phyloP scores from a whole-genome alignment of 192 early-diverging fungal genomes.

The Chytriomyces sp. region DNA sequence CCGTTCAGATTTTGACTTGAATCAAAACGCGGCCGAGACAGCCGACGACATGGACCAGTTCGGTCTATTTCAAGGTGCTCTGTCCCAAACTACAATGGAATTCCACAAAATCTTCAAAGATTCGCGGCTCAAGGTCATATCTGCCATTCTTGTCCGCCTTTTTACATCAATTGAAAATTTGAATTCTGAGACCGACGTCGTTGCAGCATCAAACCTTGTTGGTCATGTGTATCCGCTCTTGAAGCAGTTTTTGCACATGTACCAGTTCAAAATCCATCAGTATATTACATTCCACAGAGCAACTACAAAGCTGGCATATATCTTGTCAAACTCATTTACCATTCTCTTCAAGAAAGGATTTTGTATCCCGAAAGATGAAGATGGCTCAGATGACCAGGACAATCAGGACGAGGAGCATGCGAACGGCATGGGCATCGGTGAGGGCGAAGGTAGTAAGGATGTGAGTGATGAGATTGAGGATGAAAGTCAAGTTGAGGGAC shows the following conservation, averaged over 20 bases:
- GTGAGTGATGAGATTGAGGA: constrained; percentile 98
- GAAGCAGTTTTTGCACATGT: constrained; percentile 64
- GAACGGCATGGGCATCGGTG: constrained; percentile 81
- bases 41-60: constrained; percentile 52
- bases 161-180: neutral
- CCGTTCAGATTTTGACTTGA: neutral
- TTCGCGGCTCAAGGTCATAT: neutral
- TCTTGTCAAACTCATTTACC: constrained; percentile 71
- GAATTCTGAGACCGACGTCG: neutral
- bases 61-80: constrained; percentile 32
- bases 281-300: constrained; percentile 62
- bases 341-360: constrained; percentile 82
- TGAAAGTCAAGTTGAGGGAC: constrained; percentile 92
- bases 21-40: constrained; percentile 38
- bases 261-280: constrained; percentile 41
- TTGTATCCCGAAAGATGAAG: constrained; percentile 73
- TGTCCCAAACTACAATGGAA: constrained; percentile 2
- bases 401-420: constrained; percentile 51
- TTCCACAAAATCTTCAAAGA: neutral
- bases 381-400: constrained; percentile 63
- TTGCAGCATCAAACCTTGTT: constrained; percentile 13
- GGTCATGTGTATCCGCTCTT: constrained; percentile 44
- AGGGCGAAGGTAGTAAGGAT: constrained; percentile 93
- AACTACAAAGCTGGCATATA: constrained; percentile 70
- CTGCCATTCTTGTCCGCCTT: neutral